Conservation (phyloP, 2,329 filamentous ascomycete genomes). For the Cytospora paraplurivora region DNA sequence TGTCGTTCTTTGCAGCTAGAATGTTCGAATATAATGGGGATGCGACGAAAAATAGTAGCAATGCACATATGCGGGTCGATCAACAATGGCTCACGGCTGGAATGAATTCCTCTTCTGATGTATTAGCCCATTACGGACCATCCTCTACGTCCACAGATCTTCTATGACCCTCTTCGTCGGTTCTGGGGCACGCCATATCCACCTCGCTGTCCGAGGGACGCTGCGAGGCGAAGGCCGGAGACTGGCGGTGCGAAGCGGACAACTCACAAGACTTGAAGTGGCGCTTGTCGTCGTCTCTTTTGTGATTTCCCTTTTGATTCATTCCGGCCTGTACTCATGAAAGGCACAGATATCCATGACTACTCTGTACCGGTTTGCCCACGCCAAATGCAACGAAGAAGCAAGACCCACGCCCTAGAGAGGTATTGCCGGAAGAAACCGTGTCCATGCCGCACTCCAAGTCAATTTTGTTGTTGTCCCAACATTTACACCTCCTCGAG, state of each 20-base stretch:
- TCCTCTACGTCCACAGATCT: slow-evolving; percentile 8
- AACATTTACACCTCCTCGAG: slow-evolving; percentile 87
- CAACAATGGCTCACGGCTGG: not conserved
- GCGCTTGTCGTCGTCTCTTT: slow-evolving; percentile 20
- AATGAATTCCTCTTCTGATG: slow-evolving; percentile 14
- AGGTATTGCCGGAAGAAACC: slow-evolving; percentile 44
- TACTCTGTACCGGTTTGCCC: slow-evolving; percentile 42
- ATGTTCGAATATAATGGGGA: not conserved
- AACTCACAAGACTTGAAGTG: slow-evolving; percentile 28
- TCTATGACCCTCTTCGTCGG: slow-evolving; percentile 15
- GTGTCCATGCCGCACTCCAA: slow-evolving; percentile 43
- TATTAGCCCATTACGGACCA: slow-evolving; percentile 14
- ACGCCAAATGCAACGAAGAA: slow-evolving; percentile 52
- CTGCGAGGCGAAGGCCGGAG: slow-evolving; percentile 6
- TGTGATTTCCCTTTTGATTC: slow-evolving; percentile 37
- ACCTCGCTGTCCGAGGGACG: not conserved
- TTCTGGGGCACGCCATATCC: slow-evolving; percentile 11
- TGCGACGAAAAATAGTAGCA: not conserved
- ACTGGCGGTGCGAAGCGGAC: slow-evolving; percentile 13
- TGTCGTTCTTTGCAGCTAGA: not conserved
- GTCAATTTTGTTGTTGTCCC: slow-evolving; percentile 38
- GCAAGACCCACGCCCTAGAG: slow-evolving; percentile 50
- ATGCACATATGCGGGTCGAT: not conserved
- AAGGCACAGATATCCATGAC: slow-evolving; percentile 39
- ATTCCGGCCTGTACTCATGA: slow-evolving; percentile 40